Evolutionary conservation across 352 stramenopile species (phyloP), one percentile per base, ranked within the genome.

Genomic region (Phytophthora megakarya): DNA sequence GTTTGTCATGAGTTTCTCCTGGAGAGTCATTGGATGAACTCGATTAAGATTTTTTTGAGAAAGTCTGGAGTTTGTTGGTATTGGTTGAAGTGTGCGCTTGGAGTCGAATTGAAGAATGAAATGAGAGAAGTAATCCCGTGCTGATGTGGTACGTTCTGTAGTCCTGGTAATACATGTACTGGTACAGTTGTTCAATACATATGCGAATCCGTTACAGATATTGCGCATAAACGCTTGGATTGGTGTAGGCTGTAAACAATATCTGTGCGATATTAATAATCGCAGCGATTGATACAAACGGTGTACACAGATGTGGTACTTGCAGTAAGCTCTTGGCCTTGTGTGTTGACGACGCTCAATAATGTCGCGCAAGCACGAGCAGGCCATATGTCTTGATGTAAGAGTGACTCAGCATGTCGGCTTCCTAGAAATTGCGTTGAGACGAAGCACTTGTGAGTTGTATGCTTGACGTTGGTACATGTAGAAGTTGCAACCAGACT

Each of bases 1-100:
- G 1, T 5, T n/a, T 15, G 22, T 50, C 51, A 60, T 61, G 26
- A 61, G 52, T 9, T 61, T 52, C 39, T 61, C 52, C 19, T 52
- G 39, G 13, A 61, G 52, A 61, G 15, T 44, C 52, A 61, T 61
- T 25, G 16, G 11, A n/a, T 10, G 5, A 22, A 37, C 23, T 28
- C 26, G 67, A 28, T 43, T 19, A 6, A 18, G 25, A 8, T 15
- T 11, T 10, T 25, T 28, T 47, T 23, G 3, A 9, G 13, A 2
- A 15, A 19, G 13, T 23, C 43, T 43, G 30, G 22, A 21, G 43
- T 0, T 38, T 23, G 5, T 38, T 55, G 26, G 18, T 45, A 2
- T 45, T 49, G 38, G 38, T 40, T 50, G 38, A 50, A 43, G 16
- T 50, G 38, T 42, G 28, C 32, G n/a, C 30, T 43, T 32, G 18